These are phyloP conservation scores for Metschnikowia amazonensis DNA, from an alignment of 805 yeast genomes.

Conservation along the genomic window DNA sequence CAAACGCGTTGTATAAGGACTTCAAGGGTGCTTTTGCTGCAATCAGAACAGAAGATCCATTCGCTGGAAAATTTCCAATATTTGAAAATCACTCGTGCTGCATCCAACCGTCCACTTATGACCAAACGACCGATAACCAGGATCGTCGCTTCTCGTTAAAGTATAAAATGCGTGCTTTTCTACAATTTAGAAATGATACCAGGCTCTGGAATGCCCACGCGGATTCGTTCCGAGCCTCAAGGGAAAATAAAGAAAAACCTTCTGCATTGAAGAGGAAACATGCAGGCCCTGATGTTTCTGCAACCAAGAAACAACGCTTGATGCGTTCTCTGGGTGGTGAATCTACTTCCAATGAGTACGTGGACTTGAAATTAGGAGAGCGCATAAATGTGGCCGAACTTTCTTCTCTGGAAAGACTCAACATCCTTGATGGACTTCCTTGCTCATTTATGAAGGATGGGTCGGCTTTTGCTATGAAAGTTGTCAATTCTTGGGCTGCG, in stretches of 20 bases:
- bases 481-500: background rate
- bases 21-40: conserved; percentile 7
- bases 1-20: conserved; percentile 6
- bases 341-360: background rate
- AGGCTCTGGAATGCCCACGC: conserved; percentile 1
- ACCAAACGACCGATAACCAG: background rate
- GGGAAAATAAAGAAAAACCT: background rate
- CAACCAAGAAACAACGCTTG: background rate
- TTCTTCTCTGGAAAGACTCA: conserved; percentile 4
- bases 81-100: conserved; percentile 8
- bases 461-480: conserved; percentile 6
- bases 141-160: background rate
- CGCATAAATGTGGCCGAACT: conserved; percentile 3
- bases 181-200: background rate
- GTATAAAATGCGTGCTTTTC: background rate
- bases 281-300: background rate
- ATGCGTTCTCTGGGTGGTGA: conserved; percentile 1
- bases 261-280: background rate
- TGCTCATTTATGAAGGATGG: conserved; percentile 15
- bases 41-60: conserved; percentile 4
- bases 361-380: conserved; percentile 6
- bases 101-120: background rate
- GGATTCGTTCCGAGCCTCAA: background rate
- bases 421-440: conserved; percentile 13
- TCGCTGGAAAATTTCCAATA: conserved; percentile 11